Evolutionary conservation across 768 basidiomycete species (phyloP), one percentile per base, ranked within the genome.

Genomic region (Mycena latifolia): DNA sequence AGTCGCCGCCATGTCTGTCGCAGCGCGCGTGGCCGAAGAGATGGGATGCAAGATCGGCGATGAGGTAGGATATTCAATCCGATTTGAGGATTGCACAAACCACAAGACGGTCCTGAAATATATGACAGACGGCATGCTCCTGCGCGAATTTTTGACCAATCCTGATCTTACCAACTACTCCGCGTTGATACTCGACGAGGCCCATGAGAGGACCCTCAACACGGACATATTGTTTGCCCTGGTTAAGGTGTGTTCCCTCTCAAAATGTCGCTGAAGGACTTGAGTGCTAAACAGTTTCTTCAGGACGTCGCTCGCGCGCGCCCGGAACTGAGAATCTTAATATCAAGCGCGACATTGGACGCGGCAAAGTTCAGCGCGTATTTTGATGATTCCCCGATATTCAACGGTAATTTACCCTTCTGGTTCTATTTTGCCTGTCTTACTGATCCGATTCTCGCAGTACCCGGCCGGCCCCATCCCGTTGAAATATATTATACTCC

Each of bases 101-200:
- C 96, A 96, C 5, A 96, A 99, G 79, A 99, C 97, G 3, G 89
- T 92, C 74, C 98, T 99, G 85, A 99, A 98, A 79, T 99, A 97
- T 85, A 98, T 99, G 97, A 99, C 97, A 72, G 97, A 98, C 76
- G 97, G 97, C 81, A 98, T 98, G 94, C 85, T 99, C 28, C 93
- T 98, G 73, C 88, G 97, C 79, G 97, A 99, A 82, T 94, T 92
- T 67, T 82, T 98, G 55, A 93, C 98, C 73, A 96, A 98, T 72
- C 96, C 97, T 1, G 89, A 96, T 63, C 90, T 95, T 74, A 92
- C 88, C 60, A 85, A 88, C 54, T 99, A 99, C 76, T 93, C 93
- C 0, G 94, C 97, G 56, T 82, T 99, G 77, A 98, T 99, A 91
- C 84, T 99, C 76, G 97, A 99, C 76, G 97, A 99, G 80, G 97